Evolutionary conservation across 306 rosid genomes (phyloP).

Genomic region (Cyamopsis tetragonoloba): DNA sequence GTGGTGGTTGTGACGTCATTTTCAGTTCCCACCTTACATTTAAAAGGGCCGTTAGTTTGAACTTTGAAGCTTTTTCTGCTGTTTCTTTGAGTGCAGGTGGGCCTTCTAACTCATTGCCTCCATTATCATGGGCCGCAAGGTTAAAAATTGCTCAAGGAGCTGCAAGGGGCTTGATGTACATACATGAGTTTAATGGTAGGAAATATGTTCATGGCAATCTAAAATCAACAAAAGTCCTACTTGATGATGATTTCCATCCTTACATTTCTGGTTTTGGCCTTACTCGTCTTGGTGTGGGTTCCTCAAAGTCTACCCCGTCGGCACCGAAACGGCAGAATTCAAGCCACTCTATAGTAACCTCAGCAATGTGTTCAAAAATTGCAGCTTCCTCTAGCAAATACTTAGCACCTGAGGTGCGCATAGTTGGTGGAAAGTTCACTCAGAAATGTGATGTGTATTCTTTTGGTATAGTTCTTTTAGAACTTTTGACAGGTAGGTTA

Average conservation of each 20-base stretch:
- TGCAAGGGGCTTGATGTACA: constrained; percentile 64
- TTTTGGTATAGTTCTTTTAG: constrained; percentile 60
- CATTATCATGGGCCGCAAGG: constrained; percentile 61
- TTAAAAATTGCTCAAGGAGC: constrained; percentile 73
- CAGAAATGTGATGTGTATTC: constrained; percentile 77
- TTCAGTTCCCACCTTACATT: not conserved
- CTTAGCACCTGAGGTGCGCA: constrained; percentile 63
- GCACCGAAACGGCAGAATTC: constrained; percentile 39
- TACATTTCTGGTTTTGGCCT: constrained; percentile 72
- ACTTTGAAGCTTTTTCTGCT: not conserved
- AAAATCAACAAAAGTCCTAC: constrained; percentile 67
- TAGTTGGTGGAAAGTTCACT: constrained; percentile 53
- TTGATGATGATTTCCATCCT: constrained; percentile 61
- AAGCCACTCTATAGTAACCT: constrained; percentile 30
- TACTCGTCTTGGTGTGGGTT: constrained; percentile 38
- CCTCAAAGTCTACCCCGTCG: constrained; percentile 34
- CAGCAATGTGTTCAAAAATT: constrained; percentile 37
- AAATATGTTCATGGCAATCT: constrained; percentile 70
- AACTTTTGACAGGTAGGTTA: constrained; percentile 53
- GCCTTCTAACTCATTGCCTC: constrained; percentile 36
- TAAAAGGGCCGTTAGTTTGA: not conserved
- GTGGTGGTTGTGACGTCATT: not conserved
- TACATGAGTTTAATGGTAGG: constrained; percentile 61
- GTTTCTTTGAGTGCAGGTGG: constrained; percentile 42
- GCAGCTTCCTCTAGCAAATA: constrained; percentile 39